Evolutionary conservation across 208 protist species (phyloP), one percentile per base, ranked within the genome.

Genomic region (Leishmania tarentolae): DNA sequence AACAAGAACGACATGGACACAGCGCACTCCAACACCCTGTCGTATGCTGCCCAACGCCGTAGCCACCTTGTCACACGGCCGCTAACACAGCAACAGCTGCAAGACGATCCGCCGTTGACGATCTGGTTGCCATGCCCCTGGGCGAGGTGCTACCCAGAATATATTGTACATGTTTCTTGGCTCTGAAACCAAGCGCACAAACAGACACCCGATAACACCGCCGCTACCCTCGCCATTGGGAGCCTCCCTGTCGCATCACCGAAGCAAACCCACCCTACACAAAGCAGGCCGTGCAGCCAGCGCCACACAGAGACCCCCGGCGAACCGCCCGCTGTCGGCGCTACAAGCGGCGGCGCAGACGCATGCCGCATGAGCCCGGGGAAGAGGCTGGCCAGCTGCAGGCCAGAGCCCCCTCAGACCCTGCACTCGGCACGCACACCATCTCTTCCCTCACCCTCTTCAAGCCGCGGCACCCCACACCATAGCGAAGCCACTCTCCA

Each of bases 141-240:
- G 72, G 72, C 80, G 9, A 80, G 88, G 0, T 90, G 86, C 72
- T 93, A 95, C 72, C 89, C 91, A 0, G 91, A 95, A 76, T 95
- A 87, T 65, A 72, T 95, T 66, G 76, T 89, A 4, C 75, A 88
- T 37, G 42, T 80, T n/a, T 8, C 24, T 0, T 75, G 71, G 47
- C 13, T 9, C 0, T 75, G 1, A 59, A 0, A 9, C n/a, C 0
- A 19, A 57, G n/a, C n/a, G n/a, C n/a, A n/a, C n/a, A n/a, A 61
- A 37, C 3, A 42, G 11, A 40, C 1, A 70, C 28, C 5, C 68
- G 9, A 1, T 28, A 1, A 15, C 2, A 0, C 37, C 5, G 37
- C 65, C 15, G 37, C 37, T n/a, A 6, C 21, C 17, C 2, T 11
- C 1, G 0, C 5, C 15, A 21, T 8, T 0, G 1, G 19, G 47